Base-by-base conservation (phyloP, 306 rosid genomes). In the Trifolium dubium region DNA sequence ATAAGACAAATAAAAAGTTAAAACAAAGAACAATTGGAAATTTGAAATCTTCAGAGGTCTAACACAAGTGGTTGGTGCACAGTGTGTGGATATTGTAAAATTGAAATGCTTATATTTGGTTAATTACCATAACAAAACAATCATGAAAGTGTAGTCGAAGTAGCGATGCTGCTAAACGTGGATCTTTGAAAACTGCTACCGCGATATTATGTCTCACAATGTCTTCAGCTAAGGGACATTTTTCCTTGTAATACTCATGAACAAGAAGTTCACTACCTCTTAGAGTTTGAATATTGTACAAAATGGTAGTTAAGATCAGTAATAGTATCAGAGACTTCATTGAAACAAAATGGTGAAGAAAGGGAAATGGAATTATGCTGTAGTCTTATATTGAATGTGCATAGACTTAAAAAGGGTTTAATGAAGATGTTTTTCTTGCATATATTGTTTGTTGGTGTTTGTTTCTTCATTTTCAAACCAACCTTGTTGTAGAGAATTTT, bases 141-240 rank as follows among this genome's bases (percentile, higher is more conserved):
- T 93, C 97, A 15, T 93, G 98, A 50, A 93, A 93, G 79, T 93
- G 98, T 72, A 93, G 73, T 70, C 97, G 97, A 39, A 93, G 98
- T 67, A 93, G 76, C 0, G 97, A 89, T 10, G 94, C 98, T 43
- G 96, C 98, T 86, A 91, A 78, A 60, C 94, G 89, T 40, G 94
- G 97, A 69, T 93, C 90, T 84, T 70, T 93, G 17, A 68, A 31
- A 50, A 86, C 81, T 2, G 86, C 94, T 71, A 72, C 83, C 74
- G 82, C 85, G 5, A 93, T 86, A 17, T 77, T 80, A 39, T 80
- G 90, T 67, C 85, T 83, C 64, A 91, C 89, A 2, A 93, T 93
- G 47, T 84, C 87, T 84, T 93, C 97, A 0, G 83, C 91, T 30
- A 80, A 70, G 12, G 97, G 96, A 61, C 97, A 93, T 1, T 67